Conservation (phyloP, 2,329 filamentous ascomycete species). For the Stromatinia cepivora region DNA sequence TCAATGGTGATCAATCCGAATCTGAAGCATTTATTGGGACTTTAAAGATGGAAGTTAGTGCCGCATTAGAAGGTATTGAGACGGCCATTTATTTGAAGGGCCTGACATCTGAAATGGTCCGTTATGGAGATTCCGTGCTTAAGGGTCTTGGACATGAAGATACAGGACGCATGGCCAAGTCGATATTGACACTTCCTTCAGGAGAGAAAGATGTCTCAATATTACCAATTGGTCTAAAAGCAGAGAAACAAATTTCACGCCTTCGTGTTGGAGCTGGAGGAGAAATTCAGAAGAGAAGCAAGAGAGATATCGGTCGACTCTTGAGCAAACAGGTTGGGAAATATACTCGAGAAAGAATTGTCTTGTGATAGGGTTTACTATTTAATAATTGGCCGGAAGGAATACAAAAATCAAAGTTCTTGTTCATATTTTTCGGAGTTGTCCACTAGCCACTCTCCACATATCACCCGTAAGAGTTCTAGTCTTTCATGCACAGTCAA, state of each 20-base stretch:
- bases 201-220: conserved; percentile 48
- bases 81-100: conserved; percentile 66
- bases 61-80: conserved; percentile 70
- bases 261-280: conserved; percentile 67
- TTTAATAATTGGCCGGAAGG: conserved; percentile 17
- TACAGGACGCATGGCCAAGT: conserved; percentile 41
- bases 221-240: conserved; percentile 73
- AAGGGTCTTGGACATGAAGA: conserved; percentile 28
- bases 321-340: conserved; percentile 77
- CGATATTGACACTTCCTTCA: conserved; percentile 49
- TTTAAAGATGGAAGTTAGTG: conserved; percentile 67
- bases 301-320: conserved; percentile 73
- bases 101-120: conserved; percentile 64
- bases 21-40: conserved; percentile 64
- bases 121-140: conserved; percentile 51
- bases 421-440: conserved; percentile 1
- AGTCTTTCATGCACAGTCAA: conserved; percentile 4
- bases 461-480: conserved; percentile 7
- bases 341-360: conserved; percentile 80
- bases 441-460: conserved; percentile 10
- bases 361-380: conserved; percentile 50
- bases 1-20: conserved; percentile 50
- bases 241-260: conserved; percentile 50
- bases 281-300: conserved; percentile 67
- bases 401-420: conserved; percentile 2